Conservation (phyloP, 228 moss, liverwort and hornwort species). For the Sphagnum fallax region DNA sequence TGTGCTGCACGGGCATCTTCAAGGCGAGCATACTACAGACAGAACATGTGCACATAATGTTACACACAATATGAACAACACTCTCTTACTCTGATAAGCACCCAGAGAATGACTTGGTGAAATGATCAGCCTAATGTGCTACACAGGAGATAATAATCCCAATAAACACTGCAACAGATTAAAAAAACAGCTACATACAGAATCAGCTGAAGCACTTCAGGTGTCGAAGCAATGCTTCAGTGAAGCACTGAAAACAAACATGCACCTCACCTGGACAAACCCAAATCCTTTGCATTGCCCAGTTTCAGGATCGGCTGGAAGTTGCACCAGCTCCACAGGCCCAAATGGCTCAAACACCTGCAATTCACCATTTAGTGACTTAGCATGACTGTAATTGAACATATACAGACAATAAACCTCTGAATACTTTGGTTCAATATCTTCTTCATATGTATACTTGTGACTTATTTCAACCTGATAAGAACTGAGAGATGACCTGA, state of each 20-base stretch:
- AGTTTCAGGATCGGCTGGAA: constrained; percentile 89
- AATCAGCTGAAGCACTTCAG: too few species aligned
- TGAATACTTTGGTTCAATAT: too few species aligned
- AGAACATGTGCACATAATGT: background rate
- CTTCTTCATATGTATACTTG: too few species aligned
- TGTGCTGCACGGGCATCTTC: constrained; percentile 99
- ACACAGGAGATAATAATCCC: background rate
- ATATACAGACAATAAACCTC: too few species aligned
- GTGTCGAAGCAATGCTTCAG: too few species aligned
- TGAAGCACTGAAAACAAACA: background rate
- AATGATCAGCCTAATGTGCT: too few species aligned
- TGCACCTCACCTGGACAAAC: constrained; percentile 78
- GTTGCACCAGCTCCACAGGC: constrained; percentile 94
- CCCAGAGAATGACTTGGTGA: too few species aligned
- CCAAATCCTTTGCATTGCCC: constrained; percentile 99
- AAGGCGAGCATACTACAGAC: constrained; percentile 77
- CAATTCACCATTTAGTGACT: background rate
- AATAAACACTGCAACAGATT: background rate
- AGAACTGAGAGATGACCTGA: background rate
- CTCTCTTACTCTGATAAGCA: too few species aligned
- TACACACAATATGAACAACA: too few species aligned
- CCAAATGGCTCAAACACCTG: constrained; percentile 99
- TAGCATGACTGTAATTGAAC: too few species aligned
- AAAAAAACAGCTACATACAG: background rate
- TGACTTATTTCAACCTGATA: too few species aligned